Evolutionary conservation across 257 asterid genomes (phyloP), one percentile per base, ranked within the genome.

Genomic region (Jaltomata sinuosa): DNA sequence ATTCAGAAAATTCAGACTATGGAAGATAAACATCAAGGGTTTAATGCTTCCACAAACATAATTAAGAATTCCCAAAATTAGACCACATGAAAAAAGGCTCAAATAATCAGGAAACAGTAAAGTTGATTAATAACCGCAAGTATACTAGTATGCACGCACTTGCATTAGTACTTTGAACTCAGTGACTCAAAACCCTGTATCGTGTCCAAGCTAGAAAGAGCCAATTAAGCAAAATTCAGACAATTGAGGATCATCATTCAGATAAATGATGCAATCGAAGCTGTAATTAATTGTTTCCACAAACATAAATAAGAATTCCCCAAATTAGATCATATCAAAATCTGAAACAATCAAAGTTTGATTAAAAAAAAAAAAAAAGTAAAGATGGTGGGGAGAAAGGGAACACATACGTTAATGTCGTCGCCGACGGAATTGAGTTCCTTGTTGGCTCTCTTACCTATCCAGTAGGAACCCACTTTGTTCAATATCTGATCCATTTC

Each of bases 381-480:
- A n/a, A n/a, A n/a, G n/a, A n/a, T n/a, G 12, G 0, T 6, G 6
- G 21, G 10, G 16, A n/a, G 3, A 47, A 47, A 38, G 22, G 9
- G 27, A 31, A 22, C 6, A n/a, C 92, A 83, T 89, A 97, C 99
- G 29, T 90, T 93, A 87, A 93, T 90, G 79, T 97, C 99, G 71
- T 92, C 90, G 36, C 98, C 98, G 79, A 94, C 98, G 34, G 97
- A 87, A 85, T 68, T 71, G 78, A 97, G 9, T 85, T 97, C 96
- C 86, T 88, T 90, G 85, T 82, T 92, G 84, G 99, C 98, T 84
- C 71, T 90, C 59, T 95, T 87, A 80, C 97, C 97, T 59, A 94
- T n/a, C 99, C 98, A 94, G 85, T 90, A 93, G 0, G 98, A 91
- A 61, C 99, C 98, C 42, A 93, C 97, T 89, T 93, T 94, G 91